Conservation (phyloP, 2,329 filamentous ascomycete genomes). For the Ophiostoma australiae region DNA sequence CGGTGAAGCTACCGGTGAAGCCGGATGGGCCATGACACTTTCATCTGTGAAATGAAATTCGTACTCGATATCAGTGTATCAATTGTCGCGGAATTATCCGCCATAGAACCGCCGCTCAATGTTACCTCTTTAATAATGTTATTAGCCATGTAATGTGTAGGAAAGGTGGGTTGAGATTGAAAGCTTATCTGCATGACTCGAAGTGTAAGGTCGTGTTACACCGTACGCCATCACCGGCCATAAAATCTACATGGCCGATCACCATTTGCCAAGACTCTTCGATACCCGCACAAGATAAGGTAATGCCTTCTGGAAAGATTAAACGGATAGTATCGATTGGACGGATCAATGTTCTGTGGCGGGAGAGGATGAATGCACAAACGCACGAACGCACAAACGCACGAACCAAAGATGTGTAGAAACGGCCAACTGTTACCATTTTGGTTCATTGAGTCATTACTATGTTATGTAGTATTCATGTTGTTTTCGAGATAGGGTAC, state of each 20-base stretch:
- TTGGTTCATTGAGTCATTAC: too few relatives aligned
- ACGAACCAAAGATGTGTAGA: too few relatives aligned
- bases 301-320: not conserved
- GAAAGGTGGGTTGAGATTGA: not conserved
- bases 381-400: too few relatives aligned
- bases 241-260: not conserved
- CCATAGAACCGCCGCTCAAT: not conserved
- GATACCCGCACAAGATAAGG: not conserved
- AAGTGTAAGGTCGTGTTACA: not conserved
- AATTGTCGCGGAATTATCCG: not conserved
- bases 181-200: conserved; percentile 1
- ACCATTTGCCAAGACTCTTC: not conserved
- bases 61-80: not conserved
- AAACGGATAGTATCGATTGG: not conserved
- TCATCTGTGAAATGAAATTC: not conserved
- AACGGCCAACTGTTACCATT: too few relatives aligned
- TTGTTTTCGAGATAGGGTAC: too few relatives aligned
- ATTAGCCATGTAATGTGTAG: not conserved
- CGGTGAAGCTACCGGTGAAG: not conserved
- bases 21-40: not conserved
- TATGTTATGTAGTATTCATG: too few relatives aligned
- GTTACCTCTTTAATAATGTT: not conserved
- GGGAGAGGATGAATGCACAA: too few relatives aligned
- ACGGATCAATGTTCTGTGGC: not conserved
- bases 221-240: not conserved